Percentiles rank a stretch among this genome's conserved stretches.
phyloP scores from a whole-genome alignment of 169 alveolate genomes.

The Plasmodium blacklocki region DNA sequence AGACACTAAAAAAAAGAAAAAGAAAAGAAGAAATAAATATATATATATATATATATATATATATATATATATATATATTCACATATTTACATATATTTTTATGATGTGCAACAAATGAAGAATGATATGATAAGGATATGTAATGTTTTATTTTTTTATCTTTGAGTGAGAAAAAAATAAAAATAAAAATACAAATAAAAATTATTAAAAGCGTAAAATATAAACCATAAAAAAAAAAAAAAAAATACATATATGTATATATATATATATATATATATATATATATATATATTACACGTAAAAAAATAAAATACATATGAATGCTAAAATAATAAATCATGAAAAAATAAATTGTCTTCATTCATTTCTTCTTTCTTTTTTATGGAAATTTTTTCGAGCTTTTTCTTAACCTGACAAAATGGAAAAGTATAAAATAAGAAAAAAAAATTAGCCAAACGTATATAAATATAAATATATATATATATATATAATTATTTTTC shows the following conservation, averaged over 20 bases:
- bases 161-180: too few species aligned
- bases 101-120: too few species aligned
- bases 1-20: too few species aligned
- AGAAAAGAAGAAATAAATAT: too few species aligned
- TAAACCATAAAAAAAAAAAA: background rate
- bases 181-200: too few species aligned
- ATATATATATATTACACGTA: background rate
- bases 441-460: background rate
- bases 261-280: background rate
- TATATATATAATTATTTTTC: background rate
- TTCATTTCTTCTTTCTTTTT: constrained; percentile 22
- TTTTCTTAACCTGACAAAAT: constrained; percentile 23
- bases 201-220: background rate
- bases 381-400: constrained; percentile 32
- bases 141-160: too few species aligned
- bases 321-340: constrained; percentile 20
- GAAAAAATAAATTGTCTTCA: constrained; percentile 18
- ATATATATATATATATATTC: too few species aligned
- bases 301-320: background rate
- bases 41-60: too few species aligned
- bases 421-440: background rate
- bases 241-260: constrained; percentile 1
- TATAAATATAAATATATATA: background rate
- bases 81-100: too few species aligned
- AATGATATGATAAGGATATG: too few species aligned